Percentiles rank a stretch among this genome's conserved stretches.
These are phyloP conservation scores for Poronia punctata DNA, from an alignment of 495 filamentous ascomycete species.

Conservation along the genomic window DNA sequence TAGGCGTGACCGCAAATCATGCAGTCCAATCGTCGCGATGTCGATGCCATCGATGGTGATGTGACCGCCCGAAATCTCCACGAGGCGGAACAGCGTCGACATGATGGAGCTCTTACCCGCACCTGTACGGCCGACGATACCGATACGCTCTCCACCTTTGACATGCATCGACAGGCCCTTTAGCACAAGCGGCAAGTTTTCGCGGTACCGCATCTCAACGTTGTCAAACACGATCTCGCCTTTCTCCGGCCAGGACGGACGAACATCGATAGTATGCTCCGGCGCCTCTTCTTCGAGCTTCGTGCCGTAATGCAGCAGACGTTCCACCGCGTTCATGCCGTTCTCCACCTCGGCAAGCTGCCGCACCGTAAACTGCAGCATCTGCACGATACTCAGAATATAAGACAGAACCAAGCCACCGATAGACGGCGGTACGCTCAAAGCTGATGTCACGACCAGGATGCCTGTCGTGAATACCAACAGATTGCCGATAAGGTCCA, in stretches of 20 bases:
- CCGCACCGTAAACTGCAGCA: constrained; percentile 90
- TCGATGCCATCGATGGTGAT: constrained; percentile 90
- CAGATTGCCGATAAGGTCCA: constrained; percentile 75
- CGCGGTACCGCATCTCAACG: constrained; percentile 87
- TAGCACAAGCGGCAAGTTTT: constrained; percentile 75
- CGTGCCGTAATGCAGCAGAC: constrained; percentile 86
- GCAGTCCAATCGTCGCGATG: constrained; percentile 75
- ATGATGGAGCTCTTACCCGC: constrained; percentile 95
- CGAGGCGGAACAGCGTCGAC: constrained; percentile 84
- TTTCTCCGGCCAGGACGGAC: constrained; percentile 68
- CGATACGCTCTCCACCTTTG: constrained; percentile 78
- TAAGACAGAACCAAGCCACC: constrained; percentile 85
- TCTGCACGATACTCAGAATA: constrained; percentile 88
- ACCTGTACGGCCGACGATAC: constrained; percentile 88
- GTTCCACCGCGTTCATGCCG: constrained; percentile 93
- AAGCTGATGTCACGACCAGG: constrained; percentile 89
- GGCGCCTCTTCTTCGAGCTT: constrained; percentile 84
- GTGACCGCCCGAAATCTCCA: constrained; percentile 73
- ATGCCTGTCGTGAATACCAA: constrained; percentile 84
- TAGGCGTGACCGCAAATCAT: constrained; percentile 78
- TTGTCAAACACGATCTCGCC: constrained; percentile 81
- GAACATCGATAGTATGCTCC: constrained; percentile 61
- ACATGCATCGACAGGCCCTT: constrained; percentile 72
- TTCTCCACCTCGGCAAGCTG: constrained; percentile 96
- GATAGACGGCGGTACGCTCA: constrained; percentile 76